Evolutionary conservation across 768 basidiomycete species (phyloP).

Genomic region (Tulasnella sp.): DNA sequence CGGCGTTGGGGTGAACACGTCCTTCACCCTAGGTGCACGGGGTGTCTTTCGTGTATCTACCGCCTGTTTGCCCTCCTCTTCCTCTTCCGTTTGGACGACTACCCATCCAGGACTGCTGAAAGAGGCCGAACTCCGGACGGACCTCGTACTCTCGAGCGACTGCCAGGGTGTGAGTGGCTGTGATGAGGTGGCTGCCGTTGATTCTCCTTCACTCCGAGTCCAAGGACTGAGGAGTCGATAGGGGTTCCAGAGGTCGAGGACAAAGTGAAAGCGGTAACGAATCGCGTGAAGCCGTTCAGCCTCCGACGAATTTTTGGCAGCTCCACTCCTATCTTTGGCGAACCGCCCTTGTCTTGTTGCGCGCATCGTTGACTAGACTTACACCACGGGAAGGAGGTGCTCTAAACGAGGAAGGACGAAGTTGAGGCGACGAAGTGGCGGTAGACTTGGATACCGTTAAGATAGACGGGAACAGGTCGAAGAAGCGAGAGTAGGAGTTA

Average conservation of each 20-base stretch:
- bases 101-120: neutral
- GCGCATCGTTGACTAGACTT: conserved; percentile 8
- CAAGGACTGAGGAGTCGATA: neutral
- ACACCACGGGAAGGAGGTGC: conserved; percentile 13
- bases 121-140: neutral
- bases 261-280: neutral
- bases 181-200: neutral
- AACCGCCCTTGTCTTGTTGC: neutral
- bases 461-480: neutral
- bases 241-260: neutral
- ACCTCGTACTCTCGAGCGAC: neutral
- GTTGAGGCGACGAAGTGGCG: neutral
- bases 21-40: neutral
- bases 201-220: neutral
- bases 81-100: too few relatives aligned
- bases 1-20: neutral
- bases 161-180: neutral
- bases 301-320: conserved; percentile 10
- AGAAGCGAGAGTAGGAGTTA: neutral
- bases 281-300: conserved; percentile 12
- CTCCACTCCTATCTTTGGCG: conserved; percentile 19
- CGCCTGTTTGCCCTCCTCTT: neutral
- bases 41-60: neutral
- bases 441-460: neutral
- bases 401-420: neutral